These are phyloP conservation scores for Eucommia ulmoides DNA, from an alignment of 257 asterid genomes.

Conservation along the genomic window DNA sequence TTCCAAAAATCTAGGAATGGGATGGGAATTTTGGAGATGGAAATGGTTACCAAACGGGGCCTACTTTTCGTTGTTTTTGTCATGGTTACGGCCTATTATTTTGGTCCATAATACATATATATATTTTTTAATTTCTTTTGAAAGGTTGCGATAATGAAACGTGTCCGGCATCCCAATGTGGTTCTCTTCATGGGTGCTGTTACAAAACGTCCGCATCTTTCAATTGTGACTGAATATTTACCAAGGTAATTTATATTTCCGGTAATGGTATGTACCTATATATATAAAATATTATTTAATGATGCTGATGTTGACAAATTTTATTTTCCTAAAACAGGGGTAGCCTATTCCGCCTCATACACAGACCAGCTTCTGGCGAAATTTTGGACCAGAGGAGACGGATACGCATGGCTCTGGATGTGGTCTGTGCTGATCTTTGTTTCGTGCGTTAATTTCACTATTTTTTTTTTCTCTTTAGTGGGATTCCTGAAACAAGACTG, in stretches of 20 bases:
- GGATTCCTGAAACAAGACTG: constrained; percentile 4
- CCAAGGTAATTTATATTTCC: no score
- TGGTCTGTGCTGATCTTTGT: constrained; percentile 39
- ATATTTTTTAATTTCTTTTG: constrained; percentile 6
- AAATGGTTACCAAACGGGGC: no score
- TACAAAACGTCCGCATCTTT: constrained; percentile 76
- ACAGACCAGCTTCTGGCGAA: constrained; percentile 86
- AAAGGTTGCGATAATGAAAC: constrained; percentile 97
- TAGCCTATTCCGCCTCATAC: constrained; percentile 80
- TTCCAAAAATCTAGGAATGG: no score
- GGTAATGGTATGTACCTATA: no score
- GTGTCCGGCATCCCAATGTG: constrained; percentile 92
- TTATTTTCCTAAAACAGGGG: constrained; percentile 47
- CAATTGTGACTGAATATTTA: constrained; percentile 91
- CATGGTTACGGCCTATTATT: background rate
- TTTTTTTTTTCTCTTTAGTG: constrained; percentile 2
- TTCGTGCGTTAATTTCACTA: background rate
- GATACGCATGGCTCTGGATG: constrained; percentile 87
- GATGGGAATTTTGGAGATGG: no score
- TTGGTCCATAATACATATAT: background rate
- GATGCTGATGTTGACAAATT: no score
- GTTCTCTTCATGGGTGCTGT: constrained; percentile 99
- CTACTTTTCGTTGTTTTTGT: background rate
- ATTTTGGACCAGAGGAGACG: constrained; percentile 68
- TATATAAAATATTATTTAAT: no score